These are phyloP conservation scores for Saccharomycopsis fodiens DNA, from an alignment of 805 yeast species.

Conservation along the genomic window DNA sequence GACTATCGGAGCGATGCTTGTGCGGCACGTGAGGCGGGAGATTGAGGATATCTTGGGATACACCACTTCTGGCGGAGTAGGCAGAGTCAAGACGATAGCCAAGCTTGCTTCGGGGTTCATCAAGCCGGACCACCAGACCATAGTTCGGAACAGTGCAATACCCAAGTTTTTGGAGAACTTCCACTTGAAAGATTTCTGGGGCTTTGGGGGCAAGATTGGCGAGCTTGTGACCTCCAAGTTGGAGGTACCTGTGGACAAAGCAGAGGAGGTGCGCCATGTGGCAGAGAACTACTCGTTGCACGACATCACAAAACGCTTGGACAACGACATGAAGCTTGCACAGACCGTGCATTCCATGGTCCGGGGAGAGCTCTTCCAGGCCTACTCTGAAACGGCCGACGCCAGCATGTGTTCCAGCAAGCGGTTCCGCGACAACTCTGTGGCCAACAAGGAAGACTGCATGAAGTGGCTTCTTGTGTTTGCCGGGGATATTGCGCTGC, in stretches of 20 bases:
- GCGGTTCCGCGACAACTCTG: constrained; percentile 55
- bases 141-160: constrained; percentile 45
- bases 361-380: constrained; percentile 52
- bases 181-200: constrained; percentile 71
- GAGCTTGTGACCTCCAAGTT: constrained; percentile 44
- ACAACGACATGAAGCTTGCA: constrained; percentile 43
- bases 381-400: constrained; percentile 49
- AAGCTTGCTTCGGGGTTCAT: constrained; percentile 79
- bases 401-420: constrained; percentile 89
- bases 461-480: constrained; percentile 76
- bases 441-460: constrained; percentile 48
- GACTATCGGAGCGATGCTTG: constrained; percentile 56
- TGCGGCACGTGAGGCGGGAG: constrained; percentile 43
- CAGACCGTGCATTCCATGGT: constrained; percentile 50
- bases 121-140: constrained; percentile 84
- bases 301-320: constrained; percentile 30
- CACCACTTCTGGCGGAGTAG: constrained; percentile 86
- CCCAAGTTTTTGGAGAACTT: constrained; percentile 49
- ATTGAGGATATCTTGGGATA: constrained; percentile 57
- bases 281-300: constrained; percentile 39
- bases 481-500: constrained; percentile 64
- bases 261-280: constrained; percentile 41
- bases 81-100: constrained; percentile 67
- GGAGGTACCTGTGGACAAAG: constrained; percentile 36
- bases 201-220: constrained; percentile 88